Evolutionary conservation across 2,329 filamentous ascomycete species (phyloP), one percentile per base, ranked within the genome.

Genomic region (Cryphonectria radicalis): DNA sequence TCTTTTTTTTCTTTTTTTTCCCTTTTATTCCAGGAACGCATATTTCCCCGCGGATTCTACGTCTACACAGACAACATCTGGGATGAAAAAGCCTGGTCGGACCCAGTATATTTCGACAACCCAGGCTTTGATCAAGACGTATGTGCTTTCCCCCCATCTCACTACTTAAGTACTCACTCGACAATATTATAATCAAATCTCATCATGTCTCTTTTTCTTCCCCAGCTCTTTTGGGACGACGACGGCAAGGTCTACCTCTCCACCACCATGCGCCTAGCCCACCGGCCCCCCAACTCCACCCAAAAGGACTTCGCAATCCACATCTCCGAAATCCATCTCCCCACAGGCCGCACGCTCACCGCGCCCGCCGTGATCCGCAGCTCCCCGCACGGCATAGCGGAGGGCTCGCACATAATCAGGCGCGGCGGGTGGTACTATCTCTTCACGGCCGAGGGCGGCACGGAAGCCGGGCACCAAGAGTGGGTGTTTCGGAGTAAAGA

Each of bases 71-170:
- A 82, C 14, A 81, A 88, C 70, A 87, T 88, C n/a, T 86, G 83
- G 83, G 81, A 87, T 60, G 81, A 83, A 0, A 76, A 73, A 8
- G 79, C 82, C 4, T 89, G 86, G 86, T 86, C 84, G 5, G 85
- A 88, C 63, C 86, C 86, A 0, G 77, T 86, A 0, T 87, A 84
- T 72, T 87, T 88, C 73, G 86, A 88, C 67, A 84, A 86, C 60
- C 80, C 84, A 1, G 85, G 85, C 1, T 87, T 87, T 68, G 85
- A 88, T 72, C 86, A 87, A 76, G 85, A 87, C 76, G 84, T 85
- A 74, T 79, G 78, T 43, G 25, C 40, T 46, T 62, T 32, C 57
- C 4, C 28, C 3, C 28, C 63, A 62, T n/a, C 14, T 8, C 14
- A 35, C 32, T n/a, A 10, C 28, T 22, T 25, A 32, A 32, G 32